Evolutionary conservation across 2,329 filamentous ascomycete genomes (phyloP), one percentile per base, ranked within the genome.

Genomic region (Trichocomaceae sp.): DNA sequence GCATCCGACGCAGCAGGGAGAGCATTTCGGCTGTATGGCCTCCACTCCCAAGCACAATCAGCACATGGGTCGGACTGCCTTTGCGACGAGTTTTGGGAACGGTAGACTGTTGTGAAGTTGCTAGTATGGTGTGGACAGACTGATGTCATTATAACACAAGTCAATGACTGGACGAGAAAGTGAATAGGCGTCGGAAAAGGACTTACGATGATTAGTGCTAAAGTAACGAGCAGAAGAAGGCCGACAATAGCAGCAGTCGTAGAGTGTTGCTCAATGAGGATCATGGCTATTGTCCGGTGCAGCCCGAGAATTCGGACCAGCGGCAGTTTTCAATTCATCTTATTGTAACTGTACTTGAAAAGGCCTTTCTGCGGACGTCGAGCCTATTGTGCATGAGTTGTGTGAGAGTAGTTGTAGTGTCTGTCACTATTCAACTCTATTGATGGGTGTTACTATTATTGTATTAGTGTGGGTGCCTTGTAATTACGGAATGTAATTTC

Each of bases 11-110:
- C 77, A 99, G 82, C 76, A 96, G 87, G 65, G 86, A 84, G 59
- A 96, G 79, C 87, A 99, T 95, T 72, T 99, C 93, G 47, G 90
- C 85, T 0, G 93, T 96, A 72, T 99, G 93, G 0, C 93, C 93
- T 31, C 93, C 93, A 2, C 88, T 95, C 51, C 93, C 93, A 22
- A 97, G 85, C 23, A 97, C 85, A 59, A 95, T 81, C 31, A 95
- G 77, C 52, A 90, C 76, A 69, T 91, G 83, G 6, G 77, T 76
- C 23, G 75, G 74, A 3, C 58, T 57, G 50, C 62, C 56, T 48
- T 53, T 64, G 20, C 58, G 56, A 47, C 68, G 68, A 57, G 62
- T 62, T 64, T 64, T 66, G 26, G 66, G 62, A 12, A 69, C 60
- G 23, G 54, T 37, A 15, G 58, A 62, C 50, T 64, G 65, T 31